phyloP scores from a whole-genome alignment of 2,329 filamentous ascomycete species.

The Fusarium virguliforme region DNA sequence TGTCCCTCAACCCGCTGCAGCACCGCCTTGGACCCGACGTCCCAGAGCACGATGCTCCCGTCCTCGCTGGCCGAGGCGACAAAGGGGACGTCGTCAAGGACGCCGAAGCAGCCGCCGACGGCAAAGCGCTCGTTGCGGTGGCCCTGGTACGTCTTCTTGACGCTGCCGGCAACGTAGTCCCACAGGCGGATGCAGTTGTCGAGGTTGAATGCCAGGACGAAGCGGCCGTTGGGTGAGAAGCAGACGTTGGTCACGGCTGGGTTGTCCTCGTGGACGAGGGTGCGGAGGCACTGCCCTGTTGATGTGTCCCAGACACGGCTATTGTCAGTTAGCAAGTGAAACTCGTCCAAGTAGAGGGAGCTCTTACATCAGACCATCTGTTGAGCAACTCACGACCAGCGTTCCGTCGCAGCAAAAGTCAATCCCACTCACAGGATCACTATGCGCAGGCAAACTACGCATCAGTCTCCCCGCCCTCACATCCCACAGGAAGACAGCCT shows the following conservation, averaged over 20 bases:
- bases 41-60: conserved; percentile 89
- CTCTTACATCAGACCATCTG: conserved; percentile 86
- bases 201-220: conserved; percentile 90
- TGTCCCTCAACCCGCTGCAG: conserved; percentile 76
- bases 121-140: conserved; percentile 89
- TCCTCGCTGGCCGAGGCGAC: conserved; percentile 91
- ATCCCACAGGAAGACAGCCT: conserved; percentile 98
- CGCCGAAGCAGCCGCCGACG: conserved; percentile 87
- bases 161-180: conserved; percentile 93
- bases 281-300: conserved; percentile 94
- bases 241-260: conserved; percentile 89
- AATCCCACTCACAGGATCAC: conserved; percentile 93
- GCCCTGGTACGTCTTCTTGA: conserved; percentile 97
- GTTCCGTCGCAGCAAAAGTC: conserved; percentile 95
- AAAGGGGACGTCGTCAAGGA: conserved; percentile 68
- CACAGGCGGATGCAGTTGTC: conserved; percentile 93
- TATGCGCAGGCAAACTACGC: conserved; percentile 93
- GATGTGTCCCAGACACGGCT: conserved; percentile 95
- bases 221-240: conserved; percentile 95
- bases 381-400: conserved; percentile 90
- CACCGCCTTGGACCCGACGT: conserved; percentile 87
- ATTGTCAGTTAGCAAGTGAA: conserved; percentile 36
- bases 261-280: conserved; percentile 96
- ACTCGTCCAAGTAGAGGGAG: background rate
- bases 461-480: conserved; percentile 89